These are phyloP conservation scores for Elsinoe australis DNA, from an alignment of 2,329 filamentous ascomycete genomes.

Conservation along the genomic window DNA sequence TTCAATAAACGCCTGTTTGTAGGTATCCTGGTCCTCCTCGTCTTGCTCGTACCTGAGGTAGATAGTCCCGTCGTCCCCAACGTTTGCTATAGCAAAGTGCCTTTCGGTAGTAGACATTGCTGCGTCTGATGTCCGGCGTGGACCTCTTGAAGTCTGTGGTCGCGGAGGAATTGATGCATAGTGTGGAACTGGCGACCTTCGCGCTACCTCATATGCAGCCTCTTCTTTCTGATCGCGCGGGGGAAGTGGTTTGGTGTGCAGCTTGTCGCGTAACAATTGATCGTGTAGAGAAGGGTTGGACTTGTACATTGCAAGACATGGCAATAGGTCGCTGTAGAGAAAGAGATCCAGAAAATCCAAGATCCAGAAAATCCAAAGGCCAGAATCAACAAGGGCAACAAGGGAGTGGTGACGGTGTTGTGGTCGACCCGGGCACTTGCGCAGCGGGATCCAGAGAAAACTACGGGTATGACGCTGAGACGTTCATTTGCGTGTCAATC, in stretches of 20 bases:
- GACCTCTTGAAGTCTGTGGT: slow-evolving; percentile 10
- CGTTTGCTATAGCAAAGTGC: slow-evolving; percentile 38
- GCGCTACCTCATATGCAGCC: not conserved
- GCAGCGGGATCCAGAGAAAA: not conserved
- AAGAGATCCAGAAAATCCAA: not conserved
- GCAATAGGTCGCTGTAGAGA: not conserved
- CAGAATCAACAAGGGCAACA: not conserved
- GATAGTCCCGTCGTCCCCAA: slow-evolving; percentile 38
- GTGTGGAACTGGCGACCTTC: slow-evolving; percentile 1
- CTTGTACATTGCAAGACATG: slow-evolving; percentile 12
- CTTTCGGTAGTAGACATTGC: slow-evolving; percentile 20
- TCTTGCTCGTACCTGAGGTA: slow-evolving; percentile 34
- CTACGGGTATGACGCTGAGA: slow-evolving; percentile 16
- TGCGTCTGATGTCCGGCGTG: slow-evolving; percentile 1
- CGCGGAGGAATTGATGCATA: slow-evolving; percentile 2
- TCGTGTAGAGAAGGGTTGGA: slow-evolving; percentile 11
- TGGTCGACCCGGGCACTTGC: slow-evolving; percentile 5
- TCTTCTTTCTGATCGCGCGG: not conserved
- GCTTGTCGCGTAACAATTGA: slow-evolving; percentile 6
- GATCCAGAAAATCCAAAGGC: not conserved
- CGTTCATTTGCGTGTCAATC: slow-evolving; percentile 10
- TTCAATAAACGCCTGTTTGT: slow-evolving; percentile 15
- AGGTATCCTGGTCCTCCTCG: not conserved
- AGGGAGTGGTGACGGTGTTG: not conserved
- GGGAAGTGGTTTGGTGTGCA: not conserved